phyloP scores from a whole-genome alignment of 345 rosid species.

The Syzygium aqueum region DNA sequence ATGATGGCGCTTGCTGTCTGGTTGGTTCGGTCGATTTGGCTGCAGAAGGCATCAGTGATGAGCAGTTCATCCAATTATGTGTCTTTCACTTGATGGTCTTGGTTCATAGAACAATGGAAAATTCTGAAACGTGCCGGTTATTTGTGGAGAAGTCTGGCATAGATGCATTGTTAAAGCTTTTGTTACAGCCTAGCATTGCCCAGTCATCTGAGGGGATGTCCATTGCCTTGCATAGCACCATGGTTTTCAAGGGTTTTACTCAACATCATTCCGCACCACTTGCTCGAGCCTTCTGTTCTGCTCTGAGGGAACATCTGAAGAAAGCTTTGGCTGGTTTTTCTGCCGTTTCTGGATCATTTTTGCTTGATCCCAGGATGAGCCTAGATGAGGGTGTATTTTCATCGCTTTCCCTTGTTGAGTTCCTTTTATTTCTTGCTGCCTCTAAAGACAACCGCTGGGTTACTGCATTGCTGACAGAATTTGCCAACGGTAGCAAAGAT shows the following conservation, averaged over 20 bases:
- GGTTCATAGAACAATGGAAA: conserved; percentile 92
- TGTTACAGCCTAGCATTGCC: conserved; percentile 74
- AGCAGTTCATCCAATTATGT: conserved; percentile 78
- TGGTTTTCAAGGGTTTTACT: conserved; percentile 95
- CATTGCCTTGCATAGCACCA: conserved; percentile 91
- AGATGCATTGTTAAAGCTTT: conserved; percentile 80
- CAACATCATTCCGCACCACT: conserved; percentile 89
- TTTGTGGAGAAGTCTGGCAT: conserved; percentile 97
- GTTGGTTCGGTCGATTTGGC: conserved; percentile 34
- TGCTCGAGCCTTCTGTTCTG: conserved; percentile 78
- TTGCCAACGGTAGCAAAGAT: conserved; percentile 73
- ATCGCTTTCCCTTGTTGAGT: conserved; percentile 83
- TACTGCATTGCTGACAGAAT: conserved; percentile 78
- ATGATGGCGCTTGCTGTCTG: conserved; percentile 30
- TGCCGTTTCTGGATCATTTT: conserved; percentile 46
- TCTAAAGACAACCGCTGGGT: conserved; percentile 95
- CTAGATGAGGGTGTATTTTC: conserved; percentile 62
- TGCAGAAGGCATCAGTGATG: conserved; percentile 52
- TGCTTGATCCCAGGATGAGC: conserved; percentile 54
- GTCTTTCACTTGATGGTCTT: conserved; percentile 90
- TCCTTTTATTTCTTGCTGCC: conserved; percentile 86
- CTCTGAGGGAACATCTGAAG: conserved; percentile 69
- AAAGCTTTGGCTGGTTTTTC: conserved; percentile 56
- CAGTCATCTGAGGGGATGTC: conserved; percentile 96
- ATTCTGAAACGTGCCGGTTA: conserved; percentile 81